Percentiles rank a stretch among this genome's conserved stretches.
phyloP scores from a whole-genome alignment of 257 asterid genomes.

The Gentiana dahurica region DNA sequence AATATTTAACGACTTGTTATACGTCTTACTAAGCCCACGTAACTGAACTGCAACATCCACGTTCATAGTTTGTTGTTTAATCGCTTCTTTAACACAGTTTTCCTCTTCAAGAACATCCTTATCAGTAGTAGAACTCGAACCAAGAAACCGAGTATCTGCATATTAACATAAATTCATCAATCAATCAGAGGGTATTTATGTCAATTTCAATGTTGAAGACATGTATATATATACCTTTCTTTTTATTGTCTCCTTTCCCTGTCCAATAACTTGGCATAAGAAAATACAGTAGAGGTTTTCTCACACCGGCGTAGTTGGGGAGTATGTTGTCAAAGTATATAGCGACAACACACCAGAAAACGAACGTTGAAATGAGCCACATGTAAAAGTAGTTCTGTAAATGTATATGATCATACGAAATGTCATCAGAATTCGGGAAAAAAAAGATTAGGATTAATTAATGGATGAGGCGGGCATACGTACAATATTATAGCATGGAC shows the following conservation, averaged over 20 bases:
- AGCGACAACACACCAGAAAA: constrained; percentile 25
- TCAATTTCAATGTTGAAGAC: too few species aligned
- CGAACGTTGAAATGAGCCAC: constrained; percentile 15
- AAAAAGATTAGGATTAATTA: neutral
- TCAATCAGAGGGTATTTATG: neutral
- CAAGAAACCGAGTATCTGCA: constrained; percentile 7
- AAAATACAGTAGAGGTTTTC: constrained; percentile 17
- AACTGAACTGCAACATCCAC: constrained; percentile 28
- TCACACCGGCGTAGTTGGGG: constrained; percentile 23
- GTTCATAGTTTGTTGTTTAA: constrained; percentile 11
- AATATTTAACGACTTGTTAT: constrained; percentile 11
- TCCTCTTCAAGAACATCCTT: constrained; percentile 30
- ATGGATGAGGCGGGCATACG: constrained; percentile 5
- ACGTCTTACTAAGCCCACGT: constrained; percentile 24
- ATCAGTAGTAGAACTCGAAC: constrained; percentile 12
- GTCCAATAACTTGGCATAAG: constrained; percentile 27
- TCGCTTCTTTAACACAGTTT: constrained; percentile 17
- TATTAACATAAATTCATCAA: constrained; percentile 1
- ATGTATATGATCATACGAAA: neutral
- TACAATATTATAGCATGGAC: constrained; percentile 15
- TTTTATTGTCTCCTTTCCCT: constrained; percentile 18
- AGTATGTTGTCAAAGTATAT: constrained; percentile 27
- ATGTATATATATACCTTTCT: constrained; percentile 9
- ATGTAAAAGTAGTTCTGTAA: constrained; percentile 18
- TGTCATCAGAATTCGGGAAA: neutral